Percentiles rank a stretch among this genome's conserved stretches.
These are phyloP conservation scores for Lavandula angustifolia DNA, from an alignment of 257 asterid genomes.

Conservation along the genomic window DNA sequence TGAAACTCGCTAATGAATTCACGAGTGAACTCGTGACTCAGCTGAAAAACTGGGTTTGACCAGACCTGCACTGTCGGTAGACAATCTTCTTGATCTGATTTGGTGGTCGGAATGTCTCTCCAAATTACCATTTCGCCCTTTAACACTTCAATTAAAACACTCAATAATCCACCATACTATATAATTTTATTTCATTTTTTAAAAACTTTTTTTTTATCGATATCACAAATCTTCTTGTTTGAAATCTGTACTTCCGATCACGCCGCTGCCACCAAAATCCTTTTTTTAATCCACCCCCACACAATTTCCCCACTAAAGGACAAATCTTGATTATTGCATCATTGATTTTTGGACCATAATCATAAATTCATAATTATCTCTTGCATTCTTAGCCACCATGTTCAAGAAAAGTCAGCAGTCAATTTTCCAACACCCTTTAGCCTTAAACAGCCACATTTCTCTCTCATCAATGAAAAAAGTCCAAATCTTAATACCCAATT, in stretches of 20 bases:
- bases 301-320: slow-evolving; percentile 39
- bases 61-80: slow-evolving; percentile 52
- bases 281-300: slow-evolving; percentile 33
- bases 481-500: no score
- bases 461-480: no score
- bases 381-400: slow-evolving; percentile 14
- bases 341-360: slow-evolving; percentile 29
- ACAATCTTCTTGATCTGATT: slow-evolving; percentile 51
- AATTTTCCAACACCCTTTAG: no score
- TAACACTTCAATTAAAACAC: not conserved
- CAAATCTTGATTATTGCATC: slow-evolving; percentile 42
- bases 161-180: slow-evolving; percentile 29
- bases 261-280: slow-evolving; percentile 58
- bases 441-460: no score
- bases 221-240: slow-evolving; percentile 32
- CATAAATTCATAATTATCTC: slow-evolving; percentile 10
- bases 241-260: slow-evolving; percentile 44
- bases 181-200: slow-evolving; percentile 5
- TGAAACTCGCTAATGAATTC: not conserved
- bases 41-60: slow-evolving; percentile 44
- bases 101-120: slow-evolving; percentile 54
- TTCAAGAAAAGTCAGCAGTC: slow-evolving; percentile 30
- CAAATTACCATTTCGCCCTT: slow-evolving; percentile 47
- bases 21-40: slow-evolving; percentile 38
- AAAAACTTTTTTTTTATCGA: slow-evolving; percentile 5